Base-by-base conservation (phyloP, 1,139 yeast genomes). In the Suhomyces yuchorum region DNA sequence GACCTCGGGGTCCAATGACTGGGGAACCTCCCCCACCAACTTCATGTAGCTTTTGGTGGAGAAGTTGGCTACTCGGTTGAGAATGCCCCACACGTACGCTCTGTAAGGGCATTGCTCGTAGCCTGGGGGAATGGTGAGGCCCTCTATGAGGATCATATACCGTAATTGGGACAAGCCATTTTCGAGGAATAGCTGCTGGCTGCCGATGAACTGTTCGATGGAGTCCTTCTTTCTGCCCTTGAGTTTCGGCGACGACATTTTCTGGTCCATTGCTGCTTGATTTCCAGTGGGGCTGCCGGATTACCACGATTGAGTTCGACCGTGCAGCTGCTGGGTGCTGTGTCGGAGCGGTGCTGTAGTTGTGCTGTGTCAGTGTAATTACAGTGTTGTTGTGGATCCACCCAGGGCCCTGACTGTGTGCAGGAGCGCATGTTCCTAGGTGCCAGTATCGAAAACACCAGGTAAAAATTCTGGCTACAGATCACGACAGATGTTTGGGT, bases 91-190 rank as follows among this genome's bases (percentile, higher is more conserved):
- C 1, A 89, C 88, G 53, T 86, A 84, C 18, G 81, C 71, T 50
- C 97, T 68, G 60, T 88, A 84, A 1, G 95, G 84, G 59, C 92
- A 70, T 63, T 61, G 74, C 61, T 59, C 80, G 62, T 75, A 75
- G 4, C 79, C 80, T 23, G 67, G 70, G 12, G 81, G 80, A 3
- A 67, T 66, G 1, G 78, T 70, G n/a, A 90, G 71, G 0, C 96
- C 96, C 56, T 89, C 96, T 14, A 87, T 82, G 17, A 90, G 73
- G 14, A 90, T 80, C 72, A 84, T 81, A 64, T 90, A 89, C 39
- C 97, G 76, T 44, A 90, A 75, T 59, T 90, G 96, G 2, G 90
- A 79, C 36, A 90, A 67, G n/a, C 92, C 81, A 38, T 89, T 81
- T 41, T 83, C 83, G 5, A 86, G 71, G 42, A 89, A 77, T 38